Evolutionary conservation across 1,139 yeast genomes (phyloP), one percentile per base, ranked within the genome.

Genomic region (Scheffersomyces titani): DNA sequence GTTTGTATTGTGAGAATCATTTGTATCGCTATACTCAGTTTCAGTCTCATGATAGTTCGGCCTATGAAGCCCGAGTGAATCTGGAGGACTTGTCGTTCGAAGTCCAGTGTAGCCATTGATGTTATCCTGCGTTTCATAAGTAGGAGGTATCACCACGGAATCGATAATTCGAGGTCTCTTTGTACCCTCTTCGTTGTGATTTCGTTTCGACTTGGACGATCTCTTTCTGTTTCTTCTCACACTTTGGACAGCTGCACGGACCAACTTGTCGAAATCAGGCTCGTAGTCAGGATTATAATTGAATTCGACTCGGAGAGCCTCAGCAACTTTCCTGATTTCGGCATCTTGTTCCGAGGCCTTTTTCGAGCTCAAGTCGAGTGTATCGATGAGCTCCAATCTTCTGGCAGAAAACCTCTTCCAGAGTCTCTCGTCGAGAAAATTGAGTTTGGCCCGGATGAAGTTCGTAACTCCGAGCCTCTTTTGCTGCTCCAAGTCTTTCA

Each of bases 281-380:
- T 86, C 74, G 36, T 83, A 78, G 3, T 82, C 83, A 7, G 72
- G 74, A 0, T 87, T 83, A 68, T 88, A 93, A 18, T 86, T 84
- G 66, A 91, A 94, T 73, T 94, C 98, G 2, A 78, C 75, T 63
- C 97, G 76, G 54, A 94, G 76, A 6, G 87, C 81, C 57, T 85
- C 84, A 0, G 98, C 97, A 46, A 96, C 96, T 54, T 83, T 81
- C 54, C 81, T 78, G 52, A 94, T 92, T 63, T 89, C 88, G 44
- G 82, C 85, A 63, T 93, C 98, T 70, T 94, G 98, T 70, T 94
- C 98, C 56, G 93, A 86, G 1, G 98, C 98, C 74, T 92, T 93
- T 60, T 86, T 85, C 36, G 87, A 82, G 62, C 93, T 86, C 56
- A 94, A 77, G 54, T 88, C 89, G 63, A 92, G 78, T 20, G 89